phyloP scores from a whole-genome alignment of 306 rosid genomes.

The Carpinus viminea region DNA sequence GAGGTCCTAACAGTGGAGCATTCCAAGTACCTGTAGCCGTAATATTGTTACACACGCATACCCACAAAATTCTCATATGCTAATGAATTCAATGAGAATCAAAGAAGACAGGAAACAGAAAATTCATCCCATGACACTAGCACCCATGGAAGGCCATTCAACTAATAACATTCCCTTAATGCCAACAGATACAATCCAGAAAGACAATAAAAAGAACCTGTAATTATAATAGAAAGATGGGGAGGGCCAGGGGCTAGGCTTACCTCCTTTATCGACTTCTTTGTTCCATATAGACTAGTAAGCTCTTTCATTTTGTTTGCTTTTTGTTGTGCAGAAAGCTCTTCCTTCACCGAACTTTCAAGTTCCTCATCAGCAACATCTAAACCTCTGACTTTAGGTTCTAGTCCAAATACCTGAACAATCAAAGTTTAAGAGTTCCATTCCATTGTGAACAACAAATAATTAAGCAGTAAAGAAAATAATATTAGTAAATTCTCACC shows the following conservation, averaged over 20 bases:
- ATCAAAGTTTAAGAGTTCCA: not conserved
- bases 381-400: slow-evolving; percentile 61
- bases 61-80: not conserved
- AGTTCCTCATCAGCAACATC: slow-evolving; percentile 38
- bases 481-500: not conserved
- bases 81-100: not conserved
- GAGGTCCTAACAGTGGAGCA: not conserved
- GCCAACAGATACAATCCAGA: not conserved
- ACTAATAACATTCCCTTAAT: not conserved
- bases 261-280: slow-evolving; percentile 53
- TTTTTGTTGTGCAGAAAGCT: slow-evolving; percentile 32
- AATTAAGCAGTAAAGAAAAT: not conserved
- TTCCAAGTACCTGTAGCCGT: not conserved
- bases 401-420: slow-evolving; percentile 79
- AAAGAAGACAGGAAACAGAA: not conserved
- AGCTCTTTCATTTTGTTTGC: slow-evolving; percentile 29
- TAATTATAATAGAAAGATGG: not conserved
- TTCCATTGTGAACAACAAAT: not conserved
- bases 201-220: not conserved
- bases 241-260: not conserved
- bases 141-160: no score
- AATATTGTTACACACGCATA: not conserved
- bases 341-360: slow-evolving; percentile 36
- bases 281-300: slow-evolving; percentile 56
- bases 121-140: not conserved